These are phyloP conservation scores for Xylaria nigripes DNA, from an alignment of 495 filamentous ascomycete species.

Conservation along the genomic window DNA sequence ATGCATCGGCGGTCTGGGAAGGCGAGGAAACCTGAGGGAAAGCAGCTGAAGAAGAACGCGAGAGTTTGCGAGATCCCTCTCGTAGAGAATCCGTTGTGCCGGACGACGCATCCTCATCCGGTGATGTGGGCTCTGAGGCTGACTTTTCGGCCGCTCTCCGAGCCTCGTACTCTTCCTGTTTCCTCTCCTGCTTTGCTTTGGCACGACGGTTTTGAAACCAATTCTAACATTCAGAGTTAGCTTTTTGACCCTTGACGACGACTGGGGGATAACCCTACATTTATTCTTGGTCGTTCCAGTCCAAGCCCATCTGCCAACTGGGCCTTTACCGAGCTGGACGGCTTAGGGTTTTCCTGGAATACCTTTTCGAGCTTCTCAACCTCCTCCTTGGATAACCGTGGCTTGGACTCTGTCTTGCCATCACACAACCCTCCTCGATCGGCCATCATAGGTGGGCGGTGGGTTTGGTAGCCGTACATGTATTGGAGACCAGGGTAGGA, in stretches of 20 bases:
- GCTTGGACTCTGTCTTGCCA: slow-evolving; percentile 46
- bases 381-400: slow-evolving; percentile 73
- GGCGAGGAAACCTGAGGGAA: slow-evolving; percentile 24
- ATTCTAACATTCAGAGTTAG: slow-evolving; percentile 50
- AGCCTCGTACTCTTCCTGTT: slow-evolving; percentile 57
- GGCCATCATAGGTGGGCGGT: slow-evolving; percentile 17
- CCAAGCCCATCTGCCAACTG: slow-evolving; percentile 64
- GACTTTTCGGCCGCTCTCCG: slow-evolving; percentile 48
- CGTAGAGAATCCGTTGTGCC: slow-evolving; percentile 21
- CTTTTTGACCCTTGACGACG: not conserved
- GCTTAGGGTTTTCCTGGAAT: slow-evolving; percentile 69
- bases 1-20: slow-evolving; percentile 9
- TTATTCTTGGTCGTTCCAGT: slow-evolving; percentile 66
- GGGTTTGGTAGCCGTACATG: slow-evolving; percentile 21
- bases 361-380: slow-evolving; percentile 67
- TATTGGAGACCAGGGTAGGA: slow-evolving; percentile 13
- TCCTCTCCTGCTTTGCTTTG: slow-evolving; percentile 70
- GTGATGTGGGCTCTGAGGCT: slow-evolving; percentile 29
- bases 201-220: slow-evolving; percentile 89
- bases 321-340: slow-evolving; percentile 66
- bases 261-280: slow-evolving; percentile 46
- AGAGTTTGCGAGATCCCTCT: slow-evolving; percentile 25
- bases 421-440: slow-evolving; percentile 16
- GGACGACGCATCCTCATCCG: slow-evolving; percentile 22
- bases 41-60: slow-evolving; percentile 29